Base-by-base conservation (phyloP, 2,329 filamentous ascomycete genomes). In the Cytospora leucostoma region DNA sequence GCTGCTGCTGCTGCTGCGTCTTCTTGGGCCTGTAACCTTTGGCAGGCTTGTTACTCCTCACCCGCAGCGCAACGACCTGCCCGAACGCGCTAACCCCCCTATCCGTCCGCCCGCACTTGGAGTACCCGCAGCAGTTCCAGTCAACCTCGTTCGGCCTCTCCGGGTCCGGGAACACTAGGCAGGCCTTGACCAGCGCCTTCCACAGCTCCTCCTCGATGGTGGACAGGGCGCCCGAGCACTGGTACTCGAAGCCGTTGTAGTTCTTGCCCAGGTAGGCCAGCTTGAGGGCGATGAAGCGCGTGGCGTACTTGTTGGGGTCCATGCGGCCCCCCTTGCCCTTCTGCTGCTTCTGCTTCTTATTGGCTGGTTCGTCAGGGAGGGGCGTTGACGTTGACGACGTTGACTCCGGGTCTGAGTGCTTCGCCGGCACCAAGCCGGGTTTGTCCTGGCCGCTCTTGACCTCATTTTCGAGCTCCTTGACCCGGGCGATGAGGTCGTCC, bases 71-170 rank as follows among this genome's bases (percentile, higher is more conserved):
- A 71, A 99, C 87, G 63, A 99, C 95, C 79, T 99, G 95, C 0
- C 95, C 95, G 78, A 99, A 99, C 3, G 95, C 93, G 75, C 93
- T 97, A 40, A 99, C 95, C 13, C 95, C 95, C 60, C 88, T 84
- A 74, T 99, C 95, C 19, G 95, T 99, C 67, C 95, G 84, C 2
- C 95, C 95, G 72, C 94, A 97, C 76, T 99, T 99, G 40, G 91
- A 93, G 75, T 98, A 99, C 66, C 96, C 91, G 75, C 88, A 93
- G 8, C 88, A 88, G 38, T 91, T 87, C 84, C 92, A 97, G 74
- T 91, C 89, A 33, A 97, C 80, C 59, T 84, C 77, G 11, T 85
- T 81, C 19, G 81, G 81, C 68, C 82, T 80, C 64, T 84, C 78
- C 17, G 92, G 91, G 66, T 90, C 89, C 7, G 64, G 64, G 27